phyloP scores from a whole-genome alignment of 2,329 filamentous ascomycete species.

The Metarhizium brunneum region DNA sequence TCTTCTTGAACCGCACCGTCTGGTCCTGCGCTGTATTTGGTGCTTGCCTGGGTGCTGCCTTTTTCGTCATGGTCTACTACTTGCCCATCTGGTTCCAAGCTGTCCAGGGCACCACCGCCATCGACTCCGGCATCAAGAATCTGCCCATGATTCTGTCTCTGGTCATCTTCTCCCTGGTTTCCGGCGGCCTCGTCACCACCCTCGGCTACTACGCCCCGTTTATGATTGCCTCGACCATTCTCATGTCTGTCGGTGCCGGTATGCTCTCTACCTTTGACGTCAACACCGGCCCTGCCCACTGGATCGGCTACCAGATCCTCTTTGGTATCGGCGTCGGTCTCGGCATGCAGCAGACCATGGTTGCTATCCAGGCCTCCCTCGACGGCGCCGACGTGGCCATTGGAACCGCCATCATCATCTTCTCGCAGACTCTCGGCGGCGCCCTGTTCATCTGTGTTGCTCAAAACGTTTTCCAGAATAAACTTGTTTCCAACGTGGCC shows the following conservation, averaged over 20 bases:
- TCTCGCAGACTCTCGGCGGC: conserved; percentile 32
- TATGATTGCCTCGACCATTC: conserved; percentile 24
- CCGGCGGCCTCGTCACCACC: conserved; percentile 15
- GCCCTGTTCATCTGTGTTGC: conserved; percentile 41
- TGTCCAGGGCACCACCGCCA: conserved; percentile 24
- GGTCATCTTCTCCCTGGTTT: conserved; percentile 16
- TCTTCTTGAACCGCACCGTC: conserved; percentile 16
- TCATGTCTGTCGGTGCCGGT: conserved; percentile 26
- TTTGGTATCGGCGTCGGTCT: conserved; percentile 32
- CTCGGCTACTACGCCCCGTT: conserved; percentile 33
- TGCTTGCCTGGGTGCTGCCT: conserved; percentile 10
- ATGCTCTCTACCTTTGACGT: conserved; percentile 29
- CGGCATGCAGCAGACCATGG: conserved; percentile 32
- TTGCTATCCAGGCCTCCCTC: conserved; percentile 36
- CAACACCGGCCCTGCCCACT: conserved; percentile 9
- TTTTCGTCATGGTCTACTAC: conserved; percentile 9
- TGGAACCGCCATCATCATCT: conserved; percentile 35
- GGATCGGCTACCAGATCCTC: conserved; percentile 26
- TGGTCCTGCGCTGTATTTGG: conserved; percentile 15
- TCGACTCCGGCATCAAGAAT: conserved; percentile 17
- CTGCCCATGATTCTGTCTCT: conserved; percentile 18
- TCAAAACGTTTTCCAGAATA: conserved; percentile 39
- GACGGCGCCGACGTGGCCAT: conserved; percentile 31
- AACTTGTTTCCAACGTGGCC: conserved; percentile 18
- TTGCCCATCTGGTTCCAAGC: conserved; percentile 36